Evolutionary conservation across 768 basidiomycete species (phyloP).

Genomic region (Xerocomellus intermedius): DNA sequence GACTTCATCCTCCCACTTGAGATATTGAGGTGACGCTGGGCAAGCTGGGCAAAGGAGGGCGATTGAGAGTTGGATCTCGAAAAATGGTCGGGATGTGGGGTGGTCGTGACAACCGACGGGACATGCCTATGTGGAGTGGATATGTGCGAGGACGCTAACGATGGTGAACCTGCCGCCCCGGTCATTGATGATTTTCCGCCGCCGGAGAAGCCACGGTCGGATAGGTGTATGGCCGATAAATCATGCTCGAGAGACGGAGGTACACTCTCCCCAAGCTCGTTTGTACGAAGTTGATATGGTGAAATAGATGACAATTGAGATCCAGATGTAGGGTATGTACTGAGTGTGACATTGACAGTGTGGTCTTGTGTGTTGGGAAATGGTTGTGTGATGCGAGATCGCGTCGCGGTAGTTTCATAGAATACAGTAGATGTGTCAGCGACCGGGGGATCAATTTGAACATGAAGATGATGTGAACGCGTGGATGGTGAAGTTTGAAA

Average conservation of each 20-base stretch:
- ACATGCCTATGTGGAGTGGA: constrained; percentile 46
- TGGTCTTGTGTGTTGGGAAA: constrained; percentile 19
- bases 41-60: constrained; percentile 20
- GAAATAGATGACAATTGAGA: constrained; percentile 36
- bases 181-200: constrained; percentile 4
- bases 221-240: constrained; percentile 20
- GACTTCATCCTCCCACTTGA: constrained; percentile 28
- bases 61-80: constrained; percentile 15
- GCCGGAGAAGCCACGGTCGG: constrained; percentile 13
- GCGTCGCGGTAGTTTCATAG: constrained; percentile 56
- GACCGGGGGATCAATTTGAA: constrained; percentile 29
- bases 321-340: constrained; percentile 31
- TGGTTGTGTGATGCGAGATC: constrained; percentile 24
- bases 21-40: constrained; percentile 25
- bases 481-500: constrained; percentile 42
- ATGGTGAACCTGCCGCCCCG: constrained; percentile 9
- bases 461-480: constrained; percentile 32
- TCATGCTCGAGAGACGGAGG: constrained; percentile 22
- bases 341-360: constrained; percentile 22
- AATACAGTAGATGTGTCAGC: constrained; percentile 59
- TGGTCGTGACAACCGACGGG: constrained; percentile 48
- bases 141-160: constrained; percentile 16
- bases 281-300: constrained; percentile 28
- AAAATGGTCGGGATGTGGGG: constrained; percentile 27
- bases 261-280: constrained; percentile 10